phyloP scores from a whole-genome alignment of 768 basidiomycete species.

The Lactarius deliciosus region DNA sequence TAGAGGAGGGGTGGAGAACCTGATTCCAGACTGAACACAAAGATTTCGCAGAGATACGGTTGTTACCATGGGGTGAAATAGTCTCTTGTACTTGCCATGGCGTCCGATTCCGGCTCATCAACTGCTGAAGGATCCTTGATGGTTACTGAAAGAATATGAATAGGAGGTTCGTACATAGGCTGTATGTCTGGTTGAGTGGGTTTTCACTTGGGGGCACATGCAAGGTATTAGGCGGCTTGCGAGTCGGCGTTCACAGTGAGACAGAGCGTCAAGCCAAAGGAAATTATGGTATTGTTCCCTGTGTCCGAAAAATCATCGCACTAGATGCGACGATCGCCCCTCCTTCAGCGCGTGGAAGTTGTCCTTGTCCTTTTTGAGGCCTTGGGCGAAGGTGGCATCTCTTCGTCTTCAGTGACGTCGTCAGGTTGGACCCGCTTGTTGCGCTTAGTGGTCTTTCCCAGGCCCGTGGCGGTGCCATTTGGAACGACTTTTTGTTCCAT shows the following conservation, averaged over 20 bases:
- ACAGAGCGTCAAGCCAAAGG: neutral
- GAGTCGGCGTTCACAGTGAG: neutral
- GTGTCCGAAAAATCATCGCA: neutral
- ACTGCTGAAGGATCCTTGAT: neutral
- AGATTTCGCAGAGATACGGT: neutral
- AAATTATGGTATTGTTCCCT: neutral
- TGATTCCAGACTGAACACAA: neutral
- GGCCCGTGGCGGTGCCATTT: constrained; percentile 9
- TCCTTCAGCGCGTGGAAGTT: constrained; percentile 2
- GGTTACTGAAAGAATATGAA: neutral
- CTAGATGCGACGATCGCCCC: neutral
- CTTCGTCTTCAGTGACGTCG: constrained; percentile 32
- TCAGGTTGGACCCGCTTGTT: constrained; percentile 37
- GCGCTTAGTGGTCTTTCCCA: constrained; percentile 32
- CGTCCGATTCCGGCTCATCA: neutral
- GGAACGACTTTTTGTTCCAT: constrained; percentile 12
- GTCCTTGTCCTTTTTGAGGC: constrained; percentile 14
- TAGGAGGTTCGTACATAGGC: neutral
- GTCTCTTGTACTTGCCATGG: neutral
- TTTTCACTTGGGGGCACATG: neutral
- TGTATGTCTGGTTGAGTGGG: neutral
- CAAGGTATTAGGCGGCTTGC: neutral
- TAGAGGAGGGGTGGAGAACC: neutral
- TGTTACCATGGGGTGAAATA: neutral
- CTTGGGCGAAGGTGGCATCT: neutral